Evolutionary conservation across 2,329 filamentous ascomycete species (phyloP).

Genomic region (Chaetomiaceae sp.): DNA sequence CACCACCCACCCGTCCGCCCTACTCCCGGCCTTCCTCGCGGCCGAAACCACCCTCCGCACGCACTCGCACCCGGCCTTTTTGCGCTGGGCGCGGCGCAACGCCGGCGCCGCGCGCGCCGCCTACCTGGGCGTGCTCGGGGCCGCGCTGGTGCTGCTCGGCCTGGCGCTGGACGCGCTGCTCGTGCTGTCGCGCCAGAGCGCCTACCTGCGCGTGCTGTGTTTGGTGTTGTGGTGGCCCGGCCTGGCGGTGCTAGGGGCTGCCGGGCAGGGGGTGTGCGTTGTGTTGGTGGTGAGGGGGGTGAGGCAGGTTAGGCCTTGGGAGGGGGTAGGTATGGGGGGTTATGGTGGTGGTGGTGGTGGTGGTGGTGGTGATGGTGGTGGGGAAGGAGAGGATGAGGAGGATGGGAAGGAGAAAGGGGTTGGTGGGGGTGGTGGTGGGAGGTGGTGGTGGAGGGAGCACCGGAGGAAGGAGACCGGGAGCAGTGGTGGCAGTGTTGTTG

Average conservation of each 20-base stretch:
- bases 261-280: constrained; percentile 32
- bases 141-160: not conserved
- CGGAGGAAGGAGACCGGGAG: constrained; percentile 12
- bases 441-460: constrained; percentile 12
- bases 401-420: constrained; percentile 25
- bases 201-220: constrained; percentile 27
- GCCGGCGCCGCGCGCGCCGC: constrained; percentile 31
- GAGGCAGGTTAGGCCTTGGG: constrained; percentile 37
- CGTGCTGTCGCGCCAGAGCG: constrained; percentile 27
- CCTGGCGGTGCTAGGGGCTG: constrained; percentile 27
- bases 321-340: constrained; percentile 21
- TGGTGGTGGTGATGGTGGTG: constrained; percentile 26
- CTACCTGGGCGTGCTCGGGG: constrained; percentile 22
- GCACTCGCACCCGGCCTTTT: constrained; percentile 36
- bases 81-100: constrained; percentile 34
- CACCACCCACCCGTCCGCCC: constrained; percentile 41
- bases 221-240: constrained; percentile 33
- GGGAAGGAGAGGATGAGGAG: constrained; percentile 20
- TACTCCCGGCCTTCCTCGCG: constrained; percentile 34
- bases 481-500: constrained; percentile 2
- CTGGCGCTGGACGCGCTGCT: constrained; percentile 24
- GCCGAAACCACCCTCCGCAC: constrained; percentile 33
- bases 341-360: constrained; percentile 4
- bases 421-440: constrained; percentile 27
- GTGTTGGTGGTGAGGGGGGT: constrained; percentile 28